Conservation (phyloP, 2,329 filamentous ascomycete species). For the Fusarium floridanum region DNA sequence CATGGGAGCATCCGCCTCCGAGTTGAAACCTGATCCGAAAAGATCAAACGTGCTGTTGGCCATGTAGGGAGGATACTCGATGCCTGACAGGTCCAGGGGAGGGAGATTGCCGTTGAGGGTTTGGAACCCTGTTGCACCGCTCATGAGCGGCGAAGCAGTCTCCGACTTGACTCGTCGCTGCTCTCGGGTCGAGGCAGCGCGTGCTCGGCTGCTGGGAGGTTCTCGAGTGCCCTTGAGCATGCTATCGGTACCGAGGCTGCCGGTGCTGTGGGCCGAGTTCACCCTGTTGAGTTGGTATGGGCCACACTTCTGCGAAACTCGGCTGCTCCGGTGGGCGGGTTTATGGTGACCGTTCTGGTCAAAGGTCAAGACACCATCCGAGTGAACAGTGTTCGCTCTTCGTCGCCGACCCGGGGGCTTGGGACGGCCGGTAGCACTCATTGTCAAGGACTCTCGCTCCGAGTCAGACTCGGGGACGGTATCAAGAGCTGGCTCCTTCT, state of each 20-base stretch:
- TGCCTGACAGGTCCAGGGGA: conserved; percentile 70
- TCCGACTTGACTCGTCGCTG: conserved; percentile 72
- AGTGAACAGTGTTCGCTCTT: conserved; percentile 72
- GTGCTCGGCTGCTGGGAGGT: conserved; percentile 52
- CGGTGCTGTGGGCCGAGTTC: conserved; percentile 68
- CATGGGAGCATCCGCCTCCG: conserved; percentile 68
- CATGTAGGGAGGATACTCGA: conserved; percentile 65
- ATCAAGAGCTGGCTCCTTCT: conserved; percentile 71
- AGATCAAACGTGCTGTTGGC: conserved; percentile 64
- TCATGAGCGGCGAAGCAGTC: conserved; percentile 70
- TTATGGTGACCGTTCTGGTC: conserved; percentile 76
- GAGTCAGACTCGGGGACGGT: conserved; percentile 75
- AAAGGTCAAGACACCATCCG: conserved; percentile 69
- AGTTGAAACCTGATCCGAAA: conserved; percentile 61
- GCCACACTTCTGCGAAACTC: conserved; percentile 71
- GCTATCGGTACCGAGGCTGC: conserved; percentile 60
- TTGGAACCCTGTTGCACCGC: conserved; percentile 62
- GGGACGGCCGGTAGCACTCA: conserved; percentile 49
- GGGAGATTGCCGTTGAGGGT: conserved; percentile 66
- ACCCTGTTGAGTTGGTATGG: conserved; percentile 72
- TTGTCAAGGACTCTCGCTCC: conserved; percentile 58
- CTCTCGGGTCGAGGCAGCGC: conserved; percentile 57
- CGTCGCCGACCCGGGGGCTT: conserved; percentile 63
- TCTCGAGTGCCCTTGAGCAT: conserved; percentile 55
- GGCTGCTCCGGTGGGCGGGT: conserved; percentile 70